phyloP scores from a whole-genome alignment of 306 rosid species.

The Biancaea sappan region DNA sequence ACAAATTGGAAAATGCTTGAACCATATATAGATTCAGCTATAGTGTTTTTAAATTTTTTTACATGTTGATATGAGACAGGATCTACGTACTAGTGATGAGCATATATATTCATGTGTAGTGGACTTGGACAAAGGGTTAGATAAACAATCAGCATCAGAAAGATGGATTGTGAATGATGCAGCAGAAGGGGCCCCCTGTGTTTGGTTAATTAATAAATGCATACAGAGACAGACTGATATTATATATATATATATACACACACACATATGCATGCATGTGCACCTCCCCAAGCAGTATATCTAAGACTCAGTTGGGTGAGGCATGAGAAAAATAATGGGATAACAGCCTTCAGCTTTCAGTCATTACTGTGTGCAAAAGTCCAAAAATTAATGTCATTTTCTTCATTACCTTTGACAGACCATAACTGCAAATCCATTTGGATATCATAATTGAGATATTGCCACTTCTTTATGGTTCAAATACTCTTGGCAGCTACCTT shows the following conservation, averaged over 20 bases:
- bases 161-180: slow-evolving; percentile 5
- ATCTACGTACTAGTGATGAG: not conserved
- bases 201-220: slow-evolving; percentile 23
- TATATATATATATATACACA: no score
- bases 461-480: not conserved
- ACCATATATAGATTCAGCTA: not conserved
- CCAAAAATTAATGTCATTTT: slow-evolving; percentile 41
- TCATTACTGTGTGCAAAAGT: slow-evolving; percentile 25
- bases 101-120: not conserved
- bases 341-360: not conserved
- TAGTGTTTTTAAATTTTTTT: not conserved
- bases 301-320: not conserved
- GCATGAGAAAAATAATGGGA: not conserved
- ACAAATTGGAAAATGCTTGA: not conserved
- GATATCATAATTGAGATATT: not conserved
- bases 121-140: slow-evolving; percentile 19
- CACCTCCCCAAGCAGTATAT: not conserved
- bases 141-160: slow-evolving; percentile 32
- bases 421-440: not conserved
- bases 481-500: slow-evolving; percentile 25
- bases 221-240: slow-evolving; percentile 5
- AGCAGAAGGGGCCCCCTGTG: slow-evolving; percentile 17
- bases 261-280: no score
- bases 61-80: not conserved
- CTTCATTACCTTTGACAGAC: slow-evolving; percentile 7